Evolutionary conservation across 2,329 filamentous ascomycete genomes (phyloP), one percentile per base, ranked within the genome.

Genomic region (Fusarium heterosporum): DNA sequence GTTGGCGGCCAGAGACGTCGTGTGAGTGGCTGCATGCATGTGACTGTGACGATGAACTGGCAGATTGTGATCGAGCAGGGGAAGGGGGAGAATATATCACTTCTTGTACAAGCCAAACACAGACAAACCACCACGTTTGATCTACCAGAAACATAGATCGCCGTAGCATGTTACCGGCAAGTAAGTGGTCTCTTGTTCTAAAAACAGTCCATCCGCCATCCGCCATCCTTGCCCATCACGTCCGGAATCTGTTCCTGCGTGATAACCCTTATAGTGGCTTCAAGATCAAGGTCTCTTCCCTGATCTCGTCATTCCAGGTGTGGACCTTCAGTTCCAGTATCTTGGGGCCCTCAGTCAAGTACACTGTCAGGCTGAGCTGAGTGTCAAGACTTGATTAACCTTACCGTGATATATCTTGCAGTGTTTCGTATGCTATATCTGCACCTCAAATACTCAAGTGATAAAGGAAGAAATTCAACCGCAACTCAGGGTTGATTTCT

Each of bases 11-110:
- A 49, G 51, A 51, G 60, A 16, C 29, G 48, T 30, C 16, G 22
- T 50, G 30, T 68, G 55, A 68, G 60, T 66, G 64, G 64, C 40
- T 68, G 64, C 19, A 60, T 60, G 50, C 41, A n/a, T 60, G 62
- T 61, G 49, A 55, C 36, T 41, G 64, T 65, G 64, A 68, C 40
- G 41, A 48, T 61, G 41, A 59, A 50, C 57, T 22, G 43, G 47
- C 64, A 67, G 64, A 54, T 58, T 51, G 32, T 51, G 43, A 65
- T 68, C 55, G 34, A 42, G 32, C 47, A 57, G 50, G 57, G 58
- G 58, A 38, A 57, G 50, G 57, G 58, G 58, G 41, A 38, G 30
- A 28, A 40, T 39, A 39, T 45, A 32, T 58, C 30, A 48, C 51
- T 22, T 34, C 22, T 13, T 28, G 40, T 38, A 8, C 19, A 28